Evolutionary conservation across 2,329 filamentous ascomycete genomes (phyloP).

Genomic region (Alternaria angustiovoidea): DNA sequence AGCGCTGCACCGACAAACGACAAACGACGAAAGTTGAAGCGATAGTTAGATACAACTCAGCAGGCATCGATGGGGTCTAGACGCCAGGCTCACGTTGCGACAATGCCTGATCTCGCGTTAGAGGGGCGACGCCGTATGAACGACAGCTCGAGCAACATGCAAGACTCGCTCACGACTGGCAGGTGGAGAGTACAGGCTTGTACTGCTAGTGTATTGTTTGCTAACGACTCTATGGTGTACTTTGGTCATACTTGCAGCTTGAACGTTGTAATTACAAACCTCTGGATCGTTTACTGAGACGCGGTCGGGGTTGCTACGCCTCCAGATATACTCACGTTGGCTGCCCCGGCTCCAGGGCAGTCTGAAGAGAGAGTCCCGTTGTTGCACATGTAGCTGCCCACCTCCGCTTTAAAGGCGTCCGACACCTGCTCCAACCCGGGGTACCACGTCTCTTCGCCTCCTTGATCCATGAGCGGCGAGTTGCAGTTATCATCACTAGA

Average conservation of each 20-base stretch:
- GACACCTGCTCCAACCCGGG: slow-evolving; percentile 6
- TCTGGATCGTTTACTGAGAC: not conserved
- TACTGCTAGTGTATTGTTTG: no score
- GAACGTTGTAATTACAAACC: no score
- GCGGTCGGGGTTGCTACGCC: not conserved
- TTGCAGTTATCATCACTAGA: slow-evolving; percentile 13
- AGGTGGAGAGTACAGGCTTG: no score
- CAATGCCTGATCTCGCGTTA: not conserved
- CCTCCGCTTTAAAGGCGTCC: slow-evolving; percentile 11
- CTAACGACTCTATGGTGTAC: no score
- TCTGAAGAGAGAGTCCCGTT: slow-evolving; percentile 9
- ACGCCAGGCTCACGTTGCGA: not conserved
- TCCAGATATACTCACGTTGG: not conserved
- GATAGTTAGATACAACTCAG: not conserved
- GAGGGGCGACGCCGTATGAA: no score
- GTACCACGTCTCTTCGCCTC: slow-evolving; percentile 6
- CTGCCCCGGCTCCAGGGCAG: slow-evolving; percentile 9
- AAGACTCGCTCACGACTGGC: no score
- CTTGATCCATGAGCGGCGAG: not conserved
- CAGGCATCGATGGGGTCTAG: not conserved
- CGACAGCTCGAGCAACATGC: no score
- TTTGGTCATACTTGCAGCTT: no score
- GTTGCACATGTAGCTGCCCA: slow-evolving; percentile 20
- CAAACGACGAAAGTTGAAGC: not conserved
- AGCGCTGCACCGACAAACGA: not conserved